phyloP scores from a whole-genome alignment of 2,329 filamentous ascomycete genomes.

The Seiridium cupressi region DNA sequence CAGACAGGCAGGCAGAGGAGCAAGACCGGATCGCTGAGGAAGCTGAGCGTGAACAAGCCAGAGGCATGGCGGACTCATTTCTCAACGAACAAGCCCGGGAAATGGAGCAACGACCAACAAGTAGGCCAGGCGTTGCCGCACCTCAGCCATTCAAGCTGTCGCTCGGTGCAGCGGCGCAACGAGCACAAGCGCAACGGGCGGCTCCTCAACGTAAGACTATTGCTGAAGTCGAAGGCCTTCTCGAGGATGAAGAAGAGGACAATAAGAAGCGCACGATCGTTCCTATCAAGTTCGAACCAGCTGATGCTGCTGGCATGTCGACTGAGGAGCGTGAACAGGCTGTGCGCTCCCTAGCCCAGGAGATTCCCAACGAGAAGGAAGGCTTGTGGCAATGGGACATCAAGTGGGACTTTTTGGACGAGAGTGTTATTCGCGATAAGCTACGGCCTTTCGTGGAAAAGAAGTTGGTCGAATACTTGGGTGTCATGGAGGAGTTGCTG shows the following conservation, averaged over 20 bases:
- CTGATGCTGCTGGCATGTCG: slow-evolving; percentile 66
- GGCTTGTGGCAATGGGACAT: slow-evolving; percentile 91
- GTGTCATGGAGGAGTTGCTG: slow-evolving; percentile 92
- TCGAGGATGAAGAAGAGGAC: slow-evolving; percentile 92
- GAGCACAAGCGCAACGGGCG: slow-evolving; percentile 54
- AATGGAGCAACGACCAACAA: slow-evolving; percentile 50
- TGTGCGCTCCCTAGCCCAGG: slow-evolving; percentile 76
- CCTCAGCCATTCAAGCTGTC: slow-evolving; percentile 90
- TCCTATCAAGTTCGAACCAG: slow-evolving; percentile 77
- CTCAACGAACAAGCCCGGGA: slow-evolving; percentile 80
- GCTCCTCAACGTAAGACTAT: slow-evolving; percentile 71
- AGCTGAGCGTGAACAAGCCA: slow-evolving; percentile 73
- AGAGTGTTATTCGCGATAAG: slow-evolving; percentile 77
- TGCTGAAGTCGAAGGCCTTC: slow-evolving; percentile 87
- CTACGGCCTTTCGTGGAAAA: slow-evolving; percentile 94
- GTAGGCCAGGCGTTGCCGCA: slow-evolving; percentile 39
- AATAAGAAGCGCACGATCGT: slow-evolving; percentile 72
- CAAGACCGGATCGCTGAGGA: slow-evolving; percentile 69
- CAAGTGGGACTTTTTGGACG: slow-evolving; percentile 89
- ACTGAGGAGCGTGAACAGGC: slow-evolving; percentile 87
- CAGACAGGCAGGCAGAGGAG: slow-evolving; percentile 75
- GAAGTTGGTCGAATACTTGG: slow-evolving; percentile 95
- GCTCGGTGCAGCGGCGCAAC: slow-evolving; percentile 84
- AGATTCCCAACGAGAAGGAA: slow-evolving; percentile 84
- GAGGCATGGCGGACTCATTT: slow-evolving; percentile 87